Percentiles rank a stretch among this genome's conserved stretches.
Evolutionary conservation across 768 basidiomycete genomes (phyloP).

Genomic region (Hygrophoropsis aurantiaca): DNA sequence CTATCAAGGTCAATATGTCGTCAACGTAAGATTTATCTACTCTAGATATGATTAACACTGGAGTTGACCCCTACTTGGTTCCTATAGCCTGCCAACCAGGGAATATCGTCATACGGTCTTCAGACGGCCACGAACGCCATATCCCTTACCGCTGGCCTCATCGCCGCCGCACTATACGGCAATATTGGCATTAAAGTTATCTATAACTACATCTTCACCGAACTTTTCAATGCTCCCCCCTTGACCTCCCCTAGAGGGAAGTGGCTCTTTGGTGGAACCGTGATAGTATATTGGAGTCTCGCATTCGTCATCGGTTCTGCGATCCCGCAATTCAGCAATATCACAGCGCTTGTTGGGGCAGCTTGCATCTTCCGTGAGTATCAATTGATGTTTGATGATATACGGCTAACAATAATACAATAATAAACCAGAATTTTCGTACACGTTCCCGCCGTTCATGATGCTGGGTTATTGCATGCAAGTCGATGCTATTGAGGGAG

Average conservation of each 20-base stretch:
- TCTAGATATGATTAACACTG: neutral
- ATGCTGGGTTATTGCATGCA: constrained; percentile 32
- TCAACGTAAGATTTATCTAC: constrained; percentile 19
- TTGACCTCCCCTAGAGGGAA: constrained; percentile 38
- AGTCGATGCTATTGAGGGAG: constrained; percentile 20
- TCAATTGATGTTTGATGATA: constrained; percentile 33
- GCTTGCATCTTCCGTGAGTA: constrained; percentile 50
- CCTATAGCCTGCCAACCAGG: constrained; percentile 30
- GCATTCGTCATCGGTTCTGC: constrained; percentile 60
- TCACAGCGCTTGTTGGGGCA: constrained; percentile 55
- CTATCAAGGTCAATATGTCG: constrained; percentile 60
- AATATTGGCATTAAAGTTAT: constrained; percentile 64
- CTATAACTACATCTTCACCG: constrained; percentile 53
- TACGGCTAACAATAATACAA: constrained; percentile 32
- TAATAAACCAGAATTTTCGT: constrained; percentile 30
- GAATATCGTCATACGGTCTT: constrained; percentile 29
- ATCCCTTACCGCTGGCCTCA: constrained; percentile 50
- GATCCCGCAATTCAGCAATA: constrained; percentile 56
- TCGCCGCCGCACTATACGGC: constrained; percentile 63
- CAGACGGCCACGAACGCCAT: constrained; percentile 42
- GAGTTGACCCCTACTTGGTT: neutral
- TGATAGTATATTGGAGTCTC: constrained; percentile 23
- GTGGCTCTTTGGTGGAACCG: constrained; percentile 25
- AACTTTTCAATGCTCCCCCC: constrained; percentile 48
- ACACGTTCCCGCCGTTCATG: constrained; percentile 41